phyloP scores from a whole-genome alignment of 2,329 filamentous ascomycete species.

The Trichophyton benhamiae region DNA sequence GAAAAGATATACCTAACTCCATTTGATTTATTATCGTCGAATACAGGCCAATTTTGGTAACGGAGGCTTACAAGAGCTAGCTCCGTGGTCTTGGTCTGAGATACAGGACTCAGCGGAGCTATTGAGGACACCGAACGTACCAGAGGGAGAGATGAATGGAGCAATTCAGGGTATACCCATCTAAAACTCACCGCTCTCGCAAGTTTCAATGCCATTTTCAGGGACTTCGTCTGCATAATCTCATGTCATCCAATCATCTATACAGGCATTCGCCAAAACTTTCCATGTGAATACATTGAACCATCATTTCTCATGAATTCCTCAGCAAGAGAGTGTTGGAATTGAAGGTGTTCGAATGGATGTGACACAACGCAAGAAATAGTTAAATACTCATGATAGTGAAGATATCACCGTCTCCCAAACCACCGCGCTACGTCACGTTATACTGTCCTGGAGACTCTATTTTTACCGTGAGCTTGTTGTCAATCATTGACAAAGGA shows the following conservation, averaged over 20 bases:
- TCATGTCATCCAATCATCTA: neutral
- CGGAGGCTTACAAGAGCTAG: neutral
- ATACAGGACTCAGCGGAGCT: neutral
- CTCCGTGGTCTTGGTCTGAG: neutral
- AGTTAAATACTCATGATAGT: neutral
- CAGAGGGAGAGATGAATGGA: neutral
- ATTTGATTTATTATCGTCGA: neutral
- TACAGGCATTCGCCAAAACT: too few species aligned
- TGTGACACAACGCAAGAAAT: neutral
- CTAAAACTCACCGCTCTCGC: neutral
- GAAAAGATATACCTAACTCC: neutral
- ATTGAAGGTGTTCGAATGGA: neutral
- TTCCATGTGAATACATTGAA: too few species aligned
- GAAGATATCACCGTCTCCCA: neutral
- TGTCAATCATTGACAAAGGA: neutral
- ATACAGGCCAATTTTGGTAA: neutral
- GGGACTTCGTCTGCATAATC: neutral
- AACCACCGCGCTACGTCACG: neutral
- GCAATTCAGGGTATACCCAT: neutral
- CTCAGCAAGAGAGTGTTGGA: neutral
- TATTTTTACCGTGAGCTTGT: neutral
- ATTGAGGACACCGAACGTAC: neutral
- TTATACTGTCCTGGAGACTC: neutral
- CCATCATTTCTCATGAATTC: neutral
- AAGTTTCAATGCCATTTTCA: neutral